Evolutionary conservation across 2,329 filamentous ascomycete genomes (phyloP), one percentile per base, ranked within the genome.

Genomic region (Diaporthe amygdali): DNA sequence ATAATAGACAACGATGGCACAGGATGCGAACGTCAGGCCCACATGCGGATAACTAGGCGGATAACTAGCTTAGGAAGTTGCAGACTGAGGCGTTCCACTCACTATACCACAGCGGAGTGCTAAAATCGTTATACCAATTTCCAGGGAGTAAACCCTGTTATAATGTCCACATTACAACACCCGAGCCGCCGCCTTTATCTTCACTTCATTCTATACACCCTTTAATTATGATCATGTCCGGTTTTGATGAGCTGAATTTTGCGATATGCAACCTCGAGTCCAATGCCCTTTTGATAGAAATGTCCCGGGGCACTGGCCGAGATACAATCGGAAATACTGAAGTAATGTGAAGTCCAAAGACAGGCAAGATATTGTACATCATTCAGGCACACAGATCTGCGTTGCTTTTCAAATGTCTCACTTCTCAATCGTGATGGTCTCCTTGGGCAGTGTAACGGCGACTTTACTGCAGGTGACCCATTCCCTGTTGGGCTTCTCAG

Each of bases 381-480:
- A 22, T 30, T 20, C 49, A 15, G 4, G 14, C 3, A 34, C 22
- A n/a, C 7, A 2, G 10, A 27, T 39, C 22, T 39, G 22, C 10
- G 9, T 15, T 2, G 3, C 15, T 20, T 34, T 9, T 17, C 3
- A 10, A 27, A 6, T n/a, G 3, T 9, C 55, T 30, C 30, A 59
- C 4, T 30, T 22, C 30, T 39, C n/a, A 34, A 70, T 30, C 3
- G 22, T 22, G 12, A 70, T 70, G 15, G 17, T 55, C 61, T 66
- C 68, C 39, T 70, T 32, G 3, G 68, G 59, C 59, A 66, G 20
- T 25, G 68, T 39, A 25, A 3, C 30, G 1, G 49, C 59, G 17
- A 55, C 39, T n/a, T 70, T 70, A 17, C 68, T 52, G 27, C 55
- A 70, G 5, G 68, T 70, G 20, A 64, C 30, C 41, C 61, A 70